Percentiles rank a stretch among this genome's conserved stretches.
Conservation (phyloP, 352 stramenopile genomes). For the Phytophthora hibernalis region DNA sequence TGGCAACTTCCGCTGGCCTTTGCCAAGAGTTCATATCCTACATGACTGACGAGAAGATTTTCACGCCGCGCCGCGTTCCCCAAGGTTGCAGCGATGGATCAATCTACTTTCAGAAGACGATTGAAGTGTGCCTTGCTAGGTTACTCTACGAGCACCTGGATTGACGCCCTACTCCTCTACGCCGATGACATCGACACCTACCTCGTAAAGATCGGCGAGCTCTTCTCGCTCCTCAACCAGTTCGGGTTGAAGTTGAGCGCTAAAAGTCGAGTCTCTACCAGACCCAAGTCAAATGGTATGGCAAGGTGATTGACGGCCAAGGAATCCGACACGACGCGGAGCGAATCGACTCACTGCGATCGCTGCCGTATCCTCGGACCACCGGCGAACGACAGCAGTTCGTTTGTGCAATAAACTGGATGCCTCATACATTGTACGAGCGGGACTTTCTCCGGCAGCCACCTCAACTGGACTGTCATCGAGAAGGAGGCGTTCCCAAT, state of each 20-base stretch:
- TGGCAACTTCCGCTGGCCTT: not conserved
- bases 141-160: slow-evolving; percentile 25
- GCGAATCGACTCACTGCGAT: no score
- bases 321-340: no score
- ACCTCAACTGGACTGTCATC: not conserved
- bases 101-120: slow-evolving; percentile 13
- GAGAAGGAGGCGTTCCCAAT: slow-evolving; percentile 3
- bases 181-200: slow-evolving; percentile 27
- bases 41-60: slow-evolving; percentile 26
- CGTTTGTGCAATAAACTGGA: no score
- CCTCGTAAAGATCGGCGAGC: slow-evolving; percentile 25
- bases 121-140: slow-evolving; percentile 11
- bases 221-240: slow-evolving; percentile 27
- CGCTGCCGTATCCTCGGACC: no score
- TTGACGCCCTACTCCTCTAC: slow-evolving; percentile 40
- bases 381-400: no score
- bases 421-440: not conserved
- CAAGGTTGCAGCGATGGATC: slow-evolving; percentile 16
- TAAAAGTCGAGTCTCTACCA: no score
- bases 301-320: no score
- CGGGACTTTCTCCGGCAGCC: no score
- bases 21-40: slow-evolving; percentile 25
- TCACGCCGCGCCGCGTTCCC: slow-evolving; percentile 21
- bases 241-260: no score
- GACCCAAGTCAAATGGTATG: no score